Conservation (phyloP, 2,329 filamentous ascomycete species). For the Penicillium polonicum region DNA sequence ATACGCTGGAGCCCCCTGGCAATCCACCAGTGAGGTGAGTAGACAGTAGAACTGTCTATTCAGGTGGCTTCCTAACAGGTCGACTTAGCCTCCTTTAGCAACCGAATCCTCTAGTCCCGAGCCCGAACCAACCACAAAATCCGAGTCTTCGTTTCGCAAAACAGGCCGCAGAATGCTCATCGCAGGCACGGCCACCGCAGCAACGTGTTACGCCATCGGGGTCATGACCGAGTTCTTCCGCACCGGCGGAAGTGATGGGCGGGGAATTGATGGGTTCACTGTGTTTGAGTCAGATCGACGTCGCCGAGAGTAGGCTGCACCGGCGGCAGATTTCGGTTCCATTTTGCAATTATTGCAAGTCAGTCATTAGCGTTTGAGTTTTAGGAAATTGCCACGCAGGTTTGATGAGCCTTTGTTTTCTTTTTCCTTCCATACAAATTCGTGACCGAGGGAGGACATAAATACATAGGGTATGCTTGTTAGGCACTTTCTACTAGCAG, state of each 20-base stretch:
- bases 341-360: neutral
- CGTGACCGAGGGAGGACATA: no score
- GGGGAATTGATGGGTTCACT: constrained; percentile 41
- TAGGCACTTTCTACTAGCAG: no score
- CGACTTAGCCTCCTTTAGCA: constrained; percentile 19
- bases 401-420: neutral
- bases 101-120: neutral
- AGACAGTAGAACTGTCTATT: constrained; percentile 23
- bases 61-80: constrained; percentile 29
- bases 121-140: neutral
- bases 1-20: neutral
- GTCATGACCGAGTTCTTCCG: constrained; percentile 44
- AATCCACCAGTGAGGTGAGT: constrained; percentile 23
- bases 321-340: neutral
- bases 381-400: neutral
- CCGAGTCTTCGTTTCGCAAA: constrained; percentile 18
- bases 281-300: constrained; percentile 39
- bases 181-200: constrained; percentile 36
- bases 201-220: constrained; percentile 43
- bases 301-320: constrained; percentile 15
- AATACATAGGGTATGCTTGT: no score
- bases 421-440: neutral
- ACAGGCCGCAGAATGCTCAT: constrained; percentile 35
- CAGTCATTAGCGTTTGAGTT: neutral
- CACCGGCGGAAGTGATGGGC: constrained; percentile 41